Evolutionary conservation across 1,284 basidiomycete species (phyloP).

Genomic region (Amylostereum chailletii): DNA sequence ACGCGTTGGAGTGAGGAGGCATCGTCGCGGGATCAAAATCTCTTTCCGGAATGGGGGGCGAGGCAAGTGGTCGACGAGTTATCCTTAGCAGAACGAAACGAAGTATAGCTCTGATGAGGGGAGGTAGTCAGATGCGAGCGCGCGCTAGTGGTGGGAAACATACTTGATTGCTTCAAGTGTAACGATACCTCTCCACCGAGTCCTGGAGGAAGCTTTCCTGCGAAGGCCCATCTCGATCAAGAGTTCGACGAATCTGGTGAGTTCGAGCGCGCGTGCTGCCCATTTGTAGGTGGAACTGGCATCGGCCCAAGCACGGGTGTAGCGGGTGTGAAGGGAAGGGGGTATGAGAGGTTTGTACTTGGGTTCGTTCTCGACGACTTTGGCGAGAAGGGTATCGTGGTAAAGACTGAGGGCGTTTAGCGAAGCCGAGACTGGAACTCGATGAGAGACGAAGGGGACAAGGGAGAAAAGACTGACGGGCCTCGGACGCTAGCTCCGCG

Average conservation of each 20-base stretch:
- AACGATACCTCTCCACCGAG: conserved; percentile 66
- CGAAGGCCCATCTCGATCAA: conserved; percentile 82
- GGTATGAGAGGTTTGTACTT: conserved; percentile 66
- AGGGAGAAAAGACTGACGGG: conserved; percentile 51
- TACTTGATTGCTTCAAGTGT: conserved; percentile 77
- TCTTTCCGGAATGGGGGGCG: conserved; percentile 74
- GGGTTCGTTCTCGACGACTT: conserved; percentile 51
- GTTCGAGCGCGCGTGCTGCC: conserved; percentile 63
- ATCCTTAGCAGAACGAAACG: conserved; percentile 63
- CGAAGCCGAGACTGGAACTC: conserved; percentile 51
- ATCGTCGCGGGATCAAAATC: conserved; percentile 73
- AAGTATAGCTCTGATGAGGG: conserved; percentile 50
- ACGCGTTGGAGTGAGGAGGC: conserved; percentile 42
- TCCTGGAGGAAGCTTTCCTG: conserved; percentile 53
- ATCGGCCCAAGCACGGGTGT: conserved; percentile 77
- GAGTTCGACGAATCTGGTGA: conserved; percentile 73
- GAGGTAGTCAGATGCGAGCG: no score
- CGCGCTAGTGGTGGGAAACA: conserved; percentile 18
- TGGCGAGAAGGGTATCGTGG: conserved; percentile 76
- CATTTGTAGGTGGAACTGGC: conserved; percentile 63
- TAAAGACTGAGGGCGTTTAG: conserved; percentile 78
- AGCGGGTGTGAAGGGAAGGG: conserved; percentile 62
- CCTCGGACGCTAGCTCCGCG: conserved; percentile 88
- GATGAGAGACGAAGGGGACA: conserved; percentile 11
- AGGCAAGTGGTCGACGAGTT: conserved; percentile 67